Evolutionary conservation across 495 filamentous ascomycete genomes (phyloP), one percentile per base, ranked within the genome.

Genomic region (Aspergillus coremiiformis): DNA sequence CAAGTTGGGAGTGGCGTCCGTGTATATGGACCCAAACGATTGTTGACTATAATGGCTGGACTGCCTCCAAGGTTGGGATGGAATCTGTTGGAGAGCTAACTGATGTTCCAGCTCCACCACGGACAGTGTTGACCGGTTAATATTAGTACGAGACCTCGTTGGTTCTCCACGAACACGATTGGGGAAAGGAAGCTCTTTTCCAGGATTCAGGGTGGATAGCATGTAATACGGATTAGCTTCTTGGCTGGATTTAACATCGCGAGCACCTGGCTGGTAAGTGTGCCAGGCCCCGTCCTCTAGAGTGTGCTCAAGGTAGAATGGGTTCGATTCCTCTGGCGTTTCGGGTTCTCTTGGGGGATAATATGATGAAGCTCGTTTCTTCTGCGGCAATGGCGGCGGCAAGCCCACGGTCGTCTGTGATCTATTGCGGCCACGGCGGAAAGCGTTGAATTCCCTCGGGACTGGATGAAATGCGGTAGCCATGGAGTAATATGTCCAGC

Each of bases 291-390:
- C 59, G 23, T 64, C 59, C 29, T 55, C 57, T 30, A 76, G 50
- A 11, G 72, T 67, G 37, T 66, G 54, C 45, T 76, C 72, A 15
- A 76, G 67, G 45, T 76, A 76, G 56, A 76, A 76, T 2, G 72
- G 72, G 39, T 73, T 72, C 20, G 71, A 62, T 10, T 76, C 71
- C 52, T 74, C 71, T 2, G 67, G 33, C 4, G 58, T 64, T 43
- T 65, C 64, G 0, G 58, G 51, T 0, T 63, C 65, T 4, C 56
- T 58, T 35, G 58, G 53, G 0, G 70, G 68, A 39, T 66, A 64
- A 44, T 70, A 73, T 22, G 63, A 68, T 0, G 70, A 72, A n/a
- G 52, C 59, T 37, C 63, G 62, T 45, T 60, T 59, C 53, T 66
- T 69, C n/a, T 51, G 39, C 1, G 66, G 66, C 1, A 66, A 69